Evolutionary conservation across 257 asterid species (phyloP).

Genomic region (Parsonsia alboflavescens): DNA sequence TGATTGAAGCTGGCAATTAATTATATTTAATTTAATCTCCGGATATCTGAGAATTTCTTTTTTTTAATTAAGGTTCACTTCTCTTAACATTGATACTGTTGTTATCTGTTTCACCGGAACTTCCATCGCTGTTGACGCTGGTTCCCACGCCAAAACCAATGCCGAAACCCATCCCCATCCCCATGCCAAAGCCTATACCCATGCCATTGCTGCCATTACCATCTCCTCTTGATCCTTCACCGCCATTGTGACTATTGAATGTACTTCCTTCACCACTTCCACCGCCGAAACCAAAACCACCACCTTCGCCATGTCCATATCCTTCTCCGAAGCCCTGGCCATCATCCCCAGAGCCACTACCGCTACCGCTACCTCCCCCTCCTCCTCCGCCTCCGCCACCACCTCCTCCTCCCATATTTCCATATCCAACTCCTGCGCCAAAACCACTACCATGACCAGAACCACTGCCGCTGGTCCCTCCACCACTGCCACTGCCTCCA

Average conservation of each 20-base stretch:
- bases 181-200: conserved; percentile 10
- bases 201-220: neutral
- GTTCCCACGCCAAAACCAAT: conserved; percentile 7
- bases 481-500: conserved; percentile 7
- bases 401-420: conserved; percentile 1
- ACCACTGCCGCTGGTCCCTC: conserved; percentile 10
- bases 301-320: conserved; percentile 20
- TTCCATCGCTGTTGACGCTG: neutral
- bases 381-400: conserved; percentile 7
- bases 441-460: neutral
- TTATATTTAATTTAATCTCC: neutral
- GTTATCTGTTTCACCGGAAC: neutral
- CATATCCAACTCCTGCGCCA: neutral
- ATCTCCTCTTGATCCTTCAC: neutral
- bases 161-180: conserved; percentile 6
- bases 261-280: neutral
- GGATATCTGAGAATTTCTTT: neutral
- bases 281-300: conserved; percentile 4
- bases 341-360: neutral
- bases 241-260: neutral
- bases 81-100: neutral
- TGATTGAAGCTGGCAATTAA: too few relatives aligned
- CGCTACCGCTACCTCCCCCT: neutral
- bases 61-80: neutral
- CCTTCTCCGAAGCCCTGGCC: conserved; percentile 17